A percentile compares a stretch with the other conserved stretches of the same genome.
Conservation (phyloP, 768 basidiomycete species). For the Boletus vermiculosoides region DNA sequence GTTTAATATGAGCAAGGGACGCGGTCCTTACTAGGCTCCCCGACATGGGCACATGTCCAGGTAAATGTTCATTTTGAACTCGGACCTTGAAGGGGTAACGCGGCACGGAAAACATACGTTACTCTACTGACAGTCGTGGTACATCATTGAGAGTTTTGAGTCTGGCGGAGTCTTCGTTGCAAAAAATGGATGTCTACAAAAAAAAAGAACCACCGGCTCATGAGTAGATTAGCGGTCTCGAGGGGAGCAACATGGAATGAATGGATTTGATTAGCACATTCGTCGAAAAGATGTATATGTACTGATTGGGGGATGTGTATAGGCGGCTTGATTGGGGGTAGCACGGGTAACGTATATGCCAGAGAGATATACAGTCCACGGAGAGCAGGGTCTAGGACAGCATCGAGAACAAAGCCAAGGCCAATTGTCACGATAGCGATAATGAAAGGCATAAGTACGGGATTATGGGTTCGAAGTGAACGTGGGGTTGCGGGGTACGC, state of each 20-base stretch:
- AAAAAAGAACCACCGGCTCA: neutral
- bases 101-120: neutral
- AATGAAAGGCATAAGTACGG: conserved; percentile 32
- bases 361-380: conserved; percentile 25
- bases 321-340: conserved; percentile 14
- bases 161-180: neutral
- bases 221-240: conserved; percentile 5
- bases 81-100: neutral
- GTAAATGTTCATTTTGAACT: neutral
- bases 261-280: conserved; percentile 12
- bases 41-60: neutral
- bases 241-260: neutral
- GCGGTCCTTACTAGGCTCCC: neutral
- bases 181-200: neutral
- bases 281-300: conserved; percentile 5
- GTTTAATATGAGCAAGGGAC: neutral
- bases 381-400: conserved; percentile 17
- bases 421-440: conserved; percentile 27
- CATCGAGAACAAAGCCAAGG: conserved; percentile 25
- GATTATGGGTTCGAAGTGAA: conserved; percentile 32
- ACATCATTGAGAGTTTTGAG: neutral
- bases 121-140: neutral
- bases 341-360: conserved; percentile 22
- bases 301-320: conserved; percentile 5
- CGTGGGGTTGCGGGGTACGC: conserved; percentile 26